Conservation (phyloP, 1,284 basidiomycete species). For the Sanghuangporus baumii region DNA sequence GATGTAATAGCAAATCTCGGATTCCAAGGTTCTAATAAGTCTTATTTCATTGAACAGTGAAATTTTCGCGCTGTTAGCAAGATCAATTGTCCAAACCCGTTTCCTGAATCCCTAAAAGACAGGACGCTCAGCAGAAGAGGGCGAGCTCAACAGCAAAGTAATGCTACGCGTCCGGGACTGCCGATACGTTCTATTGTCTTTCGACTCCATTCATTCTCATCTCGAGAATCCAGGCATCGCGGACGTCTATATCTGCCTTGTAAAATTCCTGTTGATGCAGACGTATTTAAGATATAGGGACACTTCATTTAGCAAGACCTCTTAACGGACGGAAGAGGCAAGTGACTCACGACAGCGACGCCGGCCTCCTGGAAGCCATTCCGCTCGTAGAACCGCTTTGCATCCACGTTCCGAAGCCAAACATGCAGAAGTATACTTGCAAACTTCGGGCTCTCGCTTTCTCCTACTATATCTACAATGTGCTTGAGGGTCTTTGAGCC, state of each 20-base stretch:
- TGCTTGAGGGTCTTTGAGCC: constrained; percentile 66
- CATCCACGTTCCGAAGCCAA: constrained; percentile 64
- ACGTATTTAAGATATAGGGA: constrained; percentile 15
- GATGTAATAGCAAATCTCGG: too few species aligned
- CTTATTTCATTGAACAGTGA: too few species aligned
- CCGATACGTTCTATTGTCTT: background rate
- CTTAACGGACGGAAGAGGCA: background rate
- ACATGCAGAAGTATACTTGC: constrained; percentile 72
- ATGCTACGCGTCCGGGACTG: too few species aligned
- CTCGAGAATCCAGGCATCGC: constrained; percentile 76
- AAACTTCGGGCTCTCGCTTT: constrained; percentile 54
- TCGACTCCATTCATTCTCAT: constrained; percentile 25
- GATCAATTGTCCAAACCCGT: too few species aligned
- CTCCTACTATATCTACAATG: constrained; percentile 56
- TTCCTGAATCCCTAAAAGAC: too few species aligned
- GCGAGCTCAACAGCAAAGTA: too few species aligned
- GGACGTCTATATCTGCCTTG: constrained; percentile 67
- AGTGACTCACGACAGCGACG: constrained; percentile 1
- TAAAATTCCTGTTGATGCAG: constrained; percentile 55
- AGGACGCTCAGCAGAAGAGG: too few species aligned
- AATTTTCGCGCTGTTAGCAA: too few species aligned
- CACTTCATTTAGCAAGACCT: background rate
- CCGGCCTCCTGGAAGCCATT: constrained; percentile 67
- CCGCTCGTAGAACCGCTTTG: constrained; percentile 71
- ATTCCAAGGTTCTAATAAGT: too few species aligned